Conservation (phyloP, 108 stramenopile species). For the Nitzschia palea region DNA sequence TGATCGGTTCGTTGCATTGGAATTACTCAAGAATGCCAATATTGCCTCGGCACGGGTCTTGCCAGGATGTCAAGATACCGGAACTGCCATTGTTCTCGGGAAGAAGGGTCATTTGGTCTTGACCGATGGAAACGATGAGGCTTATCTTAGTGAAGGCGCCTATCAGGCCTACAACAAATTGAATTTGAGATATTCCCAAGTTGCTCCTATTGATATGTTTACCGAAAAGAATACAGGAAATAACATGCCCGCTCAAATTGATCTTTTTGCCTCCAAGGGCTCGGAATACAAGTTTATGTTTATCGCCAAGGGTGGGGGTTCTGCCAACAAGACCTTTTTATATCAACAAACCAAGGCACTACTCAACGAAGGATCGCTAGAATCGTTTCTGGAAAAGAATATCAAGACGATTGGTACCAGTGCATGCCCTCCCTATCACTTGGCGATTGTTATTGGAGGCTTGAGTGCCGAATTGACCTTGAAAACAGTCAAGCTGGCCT, state of each 20-base stretch:
- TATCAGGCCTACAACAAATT: slow-evolving; percentile 90
- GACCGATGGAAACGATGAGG: slow-evolving; percentile 96
- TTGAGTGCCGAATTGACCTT: slow-evolving; percentile 91
- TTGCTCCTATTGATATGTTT: slow-evolving; percentile 95
- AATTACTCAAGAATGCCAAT: slow-evolving; percentile 95
- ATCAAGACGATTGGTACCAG: slow-evolving; percentile 95
- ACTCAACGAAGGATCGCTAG: slow-evolving; percentile 84
- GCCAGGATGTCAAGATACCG: slow-evolving; percentile 96
- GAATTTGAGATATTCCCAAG: slow-evolving; percentile 92
- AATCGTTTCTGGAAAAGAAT: slow-evolving; percentile 87
- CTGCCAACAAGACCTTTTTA: slow-evolving; percentile 96
- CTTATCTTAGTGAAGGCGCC: slow-evolving; percentile 81
- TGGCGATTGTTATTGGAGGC: slow-evolving; percentile 95
- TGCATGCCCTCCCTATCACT: slow-evolving; percentile 96
- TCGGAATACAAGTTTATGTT: slow-evolving; percentile 91
- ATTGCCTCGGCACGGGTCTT: slow-evolving; percentile 88
- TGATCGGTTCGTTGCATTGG: slow-evolving; percentile 94
- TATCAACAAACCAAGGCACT: slow-evolving; percentile 97
- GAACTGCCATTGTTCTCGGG: slow-evolving; percentile 93
- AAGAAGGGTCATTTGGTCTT: slow-evolving; percentile 91
- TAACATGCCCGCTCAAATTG: slow-evolving; percentile 95
- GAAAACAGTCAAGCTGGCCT: slow-evolving; percentile 94
- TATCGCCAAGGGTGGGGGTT: slow-evolving; percentile 97
- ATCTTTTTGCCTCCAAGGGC: slow-evolving; percentile 84
- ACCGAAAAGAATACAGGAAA: slow-evolving; percentile 91